A percentile compares a stretch with the other conserved stretches of the same genome.
Conservation (phyloP, 176 grass and related monocot species). For the Triticum aestivum region DNA sequence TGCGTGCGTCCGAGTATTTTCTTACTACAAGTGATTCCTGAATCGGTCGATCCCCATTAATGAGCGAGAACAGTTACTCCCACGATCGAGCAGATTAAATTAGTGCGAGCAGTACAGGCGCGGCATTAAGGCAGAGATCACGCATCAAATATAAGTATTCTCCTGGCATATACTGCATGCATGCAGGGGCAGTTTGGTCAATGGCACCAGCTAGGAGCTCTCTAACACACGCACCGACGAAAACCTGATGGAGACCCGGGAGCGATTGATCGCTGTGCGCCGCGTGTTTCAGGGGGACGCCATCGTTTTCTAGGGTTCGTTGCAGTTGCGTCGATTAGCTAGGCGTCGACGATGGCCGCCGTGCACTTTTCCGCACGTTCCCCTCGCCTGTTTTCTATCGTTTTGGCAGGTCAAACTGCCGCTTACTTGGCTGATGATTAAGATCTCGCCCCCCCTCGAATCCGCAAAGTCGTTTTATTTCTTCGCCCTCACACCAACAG, state of each 20-base stretch:
- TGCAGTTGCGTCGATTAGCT: not conserved
- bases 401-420: not conserved
- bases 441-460: not conserved
- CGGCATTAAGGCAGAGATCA: slow-evolving; percentile 1
- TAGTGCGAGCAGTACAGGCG: not conserved
- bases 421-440: not conserved
- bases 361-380: not conserved
- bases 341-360: not conserved
- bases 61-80: not conserved
- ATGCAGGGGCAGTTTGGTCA: not conserved
- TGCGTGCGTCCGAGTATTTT: not conserved
- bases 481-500: not conserved
- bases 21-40: too few species aligned
- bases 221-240: slow-evolving; percentile 6
- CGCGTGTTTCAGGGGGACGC: not conserved
- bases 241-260: slow-evolving; percentile 20
- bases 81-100: slow-evolving; percentile 1
- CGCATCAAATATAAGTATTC: not conserved
- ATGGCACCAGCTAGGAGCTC: not conserved
- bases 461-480: not conserved
- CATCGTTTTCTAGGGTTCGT: not conserved
- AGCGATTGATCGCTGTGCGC: not conserved
- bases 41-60: not conserved
- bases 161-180: not conserved
- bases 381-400: not conserved